Evolutionary conservation across 148 eudicot genomes (phyloP).

Genomic region (Arctostaphylos glauca): DNA sequence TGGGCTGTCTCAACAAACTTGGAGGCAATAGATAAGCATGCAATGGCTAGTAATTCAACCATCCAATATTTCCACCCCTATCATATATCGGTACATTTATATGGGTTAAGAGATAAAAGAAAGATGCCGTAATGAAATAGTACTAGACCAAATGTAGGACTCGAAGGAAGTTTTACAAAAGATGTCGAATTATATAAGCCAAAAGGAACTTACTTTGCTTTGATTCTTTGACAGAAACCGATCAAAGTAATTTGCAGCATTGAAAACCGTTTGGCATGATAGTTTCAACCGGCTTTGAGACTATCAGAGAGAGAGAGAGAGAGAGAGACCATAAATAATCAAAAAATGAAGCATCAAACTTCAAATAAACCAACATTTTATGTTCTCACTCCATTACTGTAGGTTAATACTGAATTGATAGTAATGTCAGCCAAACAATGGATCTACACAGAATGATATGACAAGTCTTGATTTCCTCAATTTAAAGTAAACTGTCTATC

Average conservation of each 20-base stretch:
- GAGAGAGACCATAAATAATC: background rate
- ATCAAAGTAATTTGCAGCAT: slow-evolving; percentile 41
- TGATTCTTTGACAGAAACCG: slow-evolving; percentile 31
- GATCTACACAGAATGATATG: no score
- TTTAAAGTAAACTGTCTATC: no score
- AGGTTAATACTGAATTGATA: no score
- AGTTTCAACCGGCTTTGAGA: slow-evolving; percentile 32
- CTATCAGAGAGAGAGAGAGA: slow-evolving; percentile 19
- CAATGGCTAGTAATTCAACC: slow-evolving; percentile 35
- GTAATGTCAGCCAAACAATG: no score
- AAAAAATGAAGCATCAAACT: no score
- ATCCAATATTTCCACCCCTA: slow-evolving; percentile 36
- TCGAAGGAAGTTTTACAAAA: no score
- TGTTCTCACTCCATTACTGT: no score
- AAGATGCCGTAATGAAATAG: background rate
- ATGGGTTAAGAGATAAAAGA: background rate
- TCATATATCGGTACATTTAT: background rate
- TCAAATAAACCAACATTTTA: no score
- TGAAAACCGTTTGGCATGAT: slow-evolving; percentile 30
- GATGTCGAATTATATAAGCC: background rate
- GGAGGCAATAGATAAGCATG: slow-evolving; percentile 41
- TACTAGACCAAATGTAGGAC: no score
- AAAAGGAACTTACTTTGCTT: slow-evolving; percentile 29
- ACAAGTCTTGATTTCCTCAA: no score
- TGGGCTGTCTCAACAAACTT: slow-evolving; percentile 32